Evolutionary conservation across 1,284 basidiomycete species (phyloP), one percentile per base, ranked within the genome.

Genomic region (Leccinum fallax): DNA sequence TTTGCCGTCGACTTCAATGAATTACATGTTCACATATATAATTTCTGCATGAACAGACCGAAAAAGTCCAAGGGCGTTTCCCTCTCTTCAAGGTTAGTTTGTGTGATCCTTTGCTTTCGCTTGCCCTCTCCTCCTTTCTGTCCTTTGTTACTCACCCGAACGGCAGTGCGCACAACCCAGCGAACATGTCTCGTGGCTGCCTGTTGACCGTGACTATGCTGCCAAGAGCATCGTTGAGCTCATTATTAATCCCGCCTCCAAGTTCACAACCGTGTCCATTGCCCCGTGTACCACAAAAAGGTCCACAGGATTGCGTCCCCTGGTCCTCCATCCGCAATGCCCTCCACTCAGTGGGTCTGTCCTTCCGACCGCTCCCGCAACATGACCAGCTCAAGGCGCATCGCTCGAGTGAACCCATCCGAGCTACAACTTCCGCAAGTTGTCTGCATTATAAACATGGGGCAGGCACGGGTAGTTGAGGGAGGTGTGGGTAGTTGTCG

Each of bases 101-200:
- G 5, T 1, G 19, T 15, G 7, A 19, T 58, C 55, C 2, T 15
- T 21, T 21, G 21, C 24, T 52, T 13, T 36, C 16, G 7, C n/a
- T 34, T 40, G 15, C 21, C 19, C 9, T 16, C 3, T 19, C 70
- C 67, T 19, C 51, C 13, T 10, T 26, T 15, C 9, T 30, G 26
- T 26, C 64, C 72, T 69, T 4, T 60, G 75, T 70, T 24, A 24
- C 24, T n/a, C 28, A 53, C 16, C 21, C 26, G 5, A 32, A 26
- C 13, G 67, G 70, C 53, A 76, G 69, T 71, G 81, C 5, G 81
- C 79, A 40, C 63, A 69, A 4, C 67, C 81, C 0, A 70, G 77
- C 16, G 83, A 85, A 73, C 76, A 28, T 15, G 72, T 71, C 15
- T 80, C 81, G 10, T 89, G 86, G 86, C 75, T 88, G 1, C 85